Evolutionary conservation across 441 rosid genomes (phyloP).

Genomic region (Corymbia citriodora): DNA sequence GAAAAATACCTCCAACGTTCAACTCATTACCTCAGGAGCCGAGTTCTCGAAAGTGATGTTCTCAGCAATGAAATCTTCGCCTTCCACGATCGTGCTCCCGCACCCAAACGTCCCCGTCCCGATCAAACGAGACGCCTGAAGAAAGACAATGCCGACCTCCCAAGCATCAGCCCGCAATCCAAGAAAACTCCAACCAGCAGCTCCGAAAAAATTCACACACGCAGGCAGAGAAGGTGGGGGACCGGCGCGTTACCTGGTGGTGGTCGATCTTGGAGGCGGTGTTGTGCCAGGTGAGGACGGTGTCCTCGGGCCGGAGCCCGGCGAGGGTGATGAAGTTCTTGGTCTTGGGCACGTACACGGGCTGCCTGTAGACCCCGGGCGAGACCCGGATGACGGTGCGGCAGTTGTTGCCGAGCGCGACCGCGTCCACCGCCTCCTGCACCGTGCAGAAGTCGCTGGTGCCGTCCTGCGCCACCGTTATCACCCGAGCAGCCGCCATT

Average conservation of each 20-base stretch:
- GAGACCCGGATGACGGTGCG: constrained; percentile 72
- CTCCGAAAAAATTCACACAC: fast-evolving
- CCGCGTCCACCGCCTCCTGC: constrained; percentile 82
- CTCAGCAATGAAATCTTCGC: constrained; percentile 94
- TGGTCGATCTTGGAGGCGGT: constrained; percentile 76
- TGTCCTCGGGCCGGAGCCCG: constrained; percentile 62
- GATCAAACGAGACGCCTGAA: constrained; percentile 61
- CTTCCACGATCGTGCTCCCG: constrained; percentile 89
- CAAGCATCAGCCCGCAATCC: background rate
- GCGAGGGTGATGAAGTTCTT: constrained; percentile 87
- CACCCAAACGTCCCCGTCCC: constrained; percentile 97
- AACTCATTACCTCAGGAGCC: constrained; percentile 58
- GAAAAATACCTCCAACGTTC: background rate
- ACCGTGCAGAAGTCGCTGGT: constrained; percentile 58
- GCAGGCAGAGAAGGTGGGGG: background rate
- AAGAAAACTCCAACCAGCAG: background rate
- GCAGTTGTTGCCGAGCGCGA: constrained; percentile 65
- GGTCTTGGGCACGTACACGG: constrained; percentile 83
- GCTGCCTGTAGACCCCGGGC: constrained; percentile 79
- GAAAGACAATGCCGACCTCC: background rate
- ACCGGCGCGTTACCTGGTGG: constrained; percentile 50
- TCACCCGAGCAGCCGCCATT: constrained; percentile 41
- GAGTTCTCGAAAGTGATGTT: constrained; percentile 95
- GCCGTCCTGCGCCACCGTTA: constrained; percentile 77
- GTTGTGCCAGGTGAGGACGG: constrained; percentile 80